Evolutionary conservation across 2,329 filamentous ascomycete genomes (phyloP).

Genomic region (Talaromyces sp.): DNA sequence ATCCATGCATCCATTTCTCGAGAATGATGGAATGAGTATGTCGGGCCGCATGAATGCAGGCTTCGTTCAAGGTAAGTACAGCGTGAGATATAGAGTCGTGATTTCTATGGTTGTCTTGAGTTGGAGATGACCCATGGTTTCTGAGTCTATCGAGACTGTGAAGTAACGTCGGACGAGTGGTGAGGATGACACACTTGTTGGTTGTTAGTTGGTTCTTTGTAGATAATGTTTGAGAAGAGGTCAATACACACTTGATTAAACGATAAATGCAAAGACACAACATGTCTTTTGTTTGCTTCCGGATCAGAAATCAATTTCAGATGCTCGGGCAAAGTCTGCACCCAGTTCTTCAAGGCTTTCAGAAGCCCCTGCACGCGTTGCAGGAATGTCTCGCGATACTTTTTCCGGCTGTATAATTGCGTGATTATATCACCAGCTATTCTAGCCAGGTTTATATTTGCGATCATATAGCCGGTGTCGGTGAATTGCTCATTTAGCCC

Average conservation of each 20-base stretch:
- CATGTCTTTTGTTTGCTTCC: slow-evolving; percentile 26
- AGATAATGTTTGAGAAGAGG: background rate
- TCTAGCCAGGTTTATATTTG: slow-evolving; percentile 31
- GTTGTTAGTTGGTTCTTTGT: background rate
- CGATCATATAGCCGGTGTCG: slow-evolving; percentile 30
- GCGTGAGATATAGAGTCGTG: slow-evolving; percentile 23
- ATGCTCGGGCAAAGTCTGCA: slow-evolving; percentile 30
- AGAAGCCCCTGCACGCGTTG: slow-evolving; percentile 36
- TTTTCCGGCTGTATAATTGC: slow-evolving; percentile 29
- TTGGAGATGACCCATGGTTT: background rate
- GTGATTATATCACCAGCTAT: slow-evolving; percentile 32
- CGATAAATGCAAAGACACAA: slow-evolving; percentile 31
- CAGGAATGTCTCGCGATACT: slow-evolving; percentile 32
- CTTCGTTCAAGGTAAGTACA: slow-evolving; percentile 30
- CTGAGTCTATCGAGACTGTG: background rate
- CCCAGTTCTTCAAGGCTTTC: slow-evolving; percentile 33
- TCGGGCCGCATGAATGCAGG: slow-evolving; percentile 33
- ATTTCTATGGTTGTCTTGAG: background rate
- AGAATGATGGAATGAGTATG: slow-evolving; percentile 33
- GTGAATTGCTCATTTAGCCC: slow-evolving; percentile 31
- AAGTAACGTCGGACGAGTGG: background rate
- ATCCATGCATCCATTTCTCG: slow-evolving; percentile 33
- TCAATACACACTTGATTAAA: slow-evolving; percentile 27
- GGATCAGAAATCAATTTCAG: slow-evolving; percentile 26
- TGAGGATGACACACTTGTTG: background rate